Conservation (phyloP, 164 flowering plant species). For the Stephania cephalantha region DNA sequence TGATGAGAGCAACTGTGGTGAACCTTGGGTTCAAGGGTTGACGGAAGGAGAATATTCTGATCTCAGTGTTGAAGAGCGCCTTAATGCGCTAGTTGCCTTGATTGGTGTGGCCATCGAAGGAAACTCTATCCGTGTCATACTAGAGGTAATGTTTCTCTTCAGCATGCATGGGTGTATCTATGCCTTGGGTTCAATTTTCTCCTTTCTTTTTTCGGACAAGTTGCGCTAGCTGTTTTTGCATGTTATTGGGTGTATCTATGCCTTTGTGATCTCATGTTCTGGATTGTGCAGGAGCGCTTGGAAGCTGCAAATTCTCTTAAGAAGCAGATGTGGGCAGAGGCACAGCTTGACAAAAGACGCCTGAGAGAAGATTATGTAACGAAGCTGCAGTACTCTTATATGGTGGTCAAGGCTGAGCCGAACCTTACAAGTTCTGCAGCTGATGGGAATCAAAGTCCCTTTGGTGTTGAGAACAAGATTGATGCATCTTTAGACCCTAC, state of each 20-base stretch:
- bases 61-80: slow-evolving; percentile 86
- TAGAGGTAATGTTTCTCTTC: slow-evolving; percentile 51
- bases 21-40: slow-evolving; percentile 86
- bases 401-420: slow-evolving; percentile 36
- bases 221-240: background rate
- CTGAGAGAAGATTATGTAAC: slow-evolving; percentile 58
- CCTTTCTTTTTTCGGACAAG: background rate
- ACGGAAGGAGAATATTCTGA: slow-evolving; percentile 80
- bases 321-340: slow-evolving; percentile 96
- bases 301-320: slow-evolving; percentile 90
- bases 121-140: slow-evolving; percentile 63
- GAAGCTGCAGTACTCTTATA: slow-evolving; percentile 36
- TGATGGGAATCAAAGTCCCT: slow-evolving; percentile 53
- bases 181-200: no score
- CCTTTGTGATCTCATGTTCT: background rate
- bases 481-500: slow-evolving; percentile 28
- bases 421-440: slow-evolving; percentile 20
- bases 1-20: slow-evolving; percentile 71
- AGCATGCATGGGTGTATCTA: background rate
- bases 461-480: slow-evolving; percentile 32
- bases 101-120: slow-evolving; percentile 90
- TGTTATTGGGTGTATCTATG: background rate
- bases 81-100: slow-evolving; percentile 78
- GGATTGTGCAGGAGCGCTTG: slow-evolving; percentile 63
- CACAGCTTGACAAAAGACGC: slow-evolving; percentile 79